A percentile compares a stretch with the other conserved stretches of the same genome.
Conservation (phyloP, 2,329 filamentous ascomycete species). For the Delphinella strobiligena region DNA sequence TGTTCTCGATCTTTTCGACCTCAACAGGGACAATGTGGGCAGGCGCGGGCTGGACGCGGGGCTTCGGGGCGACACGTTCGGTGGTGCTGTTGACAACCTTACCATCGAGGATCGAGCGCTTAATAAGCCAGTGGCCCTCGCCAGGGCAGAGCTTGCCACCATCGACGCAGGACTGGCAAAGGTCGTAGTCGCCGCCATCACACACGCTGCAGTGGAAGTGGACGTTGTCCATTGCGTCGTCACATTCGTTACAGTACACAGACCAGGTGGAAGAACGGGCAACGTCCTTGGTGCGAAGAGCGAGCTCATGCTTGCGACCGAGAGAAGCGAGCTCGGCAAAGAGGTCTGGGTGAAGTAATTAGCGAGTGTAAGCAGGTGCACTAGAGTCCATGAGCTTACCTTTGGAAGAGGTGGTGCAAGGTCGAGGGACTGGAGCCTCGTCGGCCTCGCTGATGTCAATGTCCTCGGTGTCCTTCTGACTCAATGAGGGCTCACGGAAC, state of each 20-base stretch:
- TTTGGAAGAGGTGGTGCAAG: conserved; percentile 21
- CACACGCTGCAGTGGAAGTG: conserved; percentile 95
- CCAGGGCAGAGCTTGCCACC: conserved; percentile 66
- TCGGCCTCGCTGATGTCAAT: conserved; percentile 12
- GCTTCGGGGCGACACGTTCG: conserved; percentile 61
- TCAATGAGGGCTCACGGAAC: conserved; percentile 23
- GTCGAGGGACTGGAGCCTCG: conserved; percentile 29
- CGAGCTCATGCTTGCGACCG: conserved; percentile 2
- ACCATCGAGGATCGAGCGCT: conserved; percentile 69
- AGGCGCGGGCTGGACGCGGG: conserved; percentile 23
- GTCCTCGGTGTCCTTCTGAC: conserved; percentile 4
- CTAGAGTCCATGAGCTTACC: background rate
- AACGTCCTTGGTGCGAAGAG: conserved; percentile 9
- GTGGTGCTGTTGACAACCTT: conserved; percentile 75
- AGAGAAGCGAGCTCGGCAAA: conserved; percentile 11
- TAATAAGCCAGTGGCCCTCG: conserved; percentile 84
- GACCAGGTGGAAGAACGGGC: conserved; percentile 46
- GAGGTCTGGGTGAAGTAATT: conserved; percentile 10
- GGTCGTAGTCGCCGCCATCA: conserved; percentile 85
- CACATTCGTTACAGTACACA: conserved; percentile 90
- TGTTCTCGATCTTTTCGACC: background rate
- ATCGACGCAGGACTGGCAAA: conserved; percentile 71
- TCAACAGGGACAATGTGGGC: conserved; percentile 8
- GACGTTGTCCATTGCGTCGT: conserved; percentile 60
- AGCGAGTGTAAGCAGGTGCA: background rate